phyloP scores from a whole-genome alignment of 352 stramenopile species.

The Globisporangium iwayamae region DNA sequence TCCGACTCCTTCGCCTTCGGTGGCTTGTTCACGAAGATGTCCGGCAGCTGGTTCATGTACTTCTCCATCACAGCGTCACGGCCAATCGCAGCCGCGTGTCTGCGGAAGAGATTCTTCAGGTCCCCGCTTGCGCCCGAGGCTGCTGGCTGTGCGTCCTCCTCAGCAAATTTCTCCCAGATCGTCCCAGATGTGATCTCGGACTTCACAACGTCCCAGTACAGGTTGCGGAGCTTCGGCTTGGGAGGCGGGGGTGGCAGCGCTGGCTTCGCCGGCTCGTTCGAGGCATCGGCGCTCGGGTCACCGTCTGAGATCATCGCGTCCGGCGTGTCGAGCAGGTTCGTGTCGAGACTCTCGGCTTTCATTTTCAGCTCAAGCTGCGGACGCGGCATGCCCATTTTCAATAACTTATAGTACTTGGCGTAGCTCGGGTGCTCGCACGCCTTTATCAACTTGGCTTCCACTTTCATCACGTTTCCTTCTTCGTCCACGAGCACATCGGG shows the following conservation, averaged over 20 bases:
- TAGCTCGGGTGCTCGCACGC: slow-evolving; percentile 86
- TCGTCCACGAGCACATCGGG: slow-evolving; percentile 57
- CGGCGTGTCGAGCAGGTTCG: slow-evolving; percentile 83
- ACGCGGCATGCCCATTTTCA: slow-evolving; percentile 93
- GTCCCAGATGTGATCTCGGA: slow-evolving; percentile 50
- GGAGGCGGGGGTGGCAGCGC: slow-evolving; percentile 35
- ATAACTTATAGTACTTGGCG: slow-evolving; percentile 95
- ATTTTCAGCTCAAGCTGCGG: slow-evolving; percentile 92
- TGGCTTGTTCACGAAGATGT: slow-evolving; percentile 84
- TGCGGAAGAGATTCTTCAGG: slow-evolving; percentile 34
- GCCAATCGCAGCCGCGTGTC: slow-evolving; percentile 9
- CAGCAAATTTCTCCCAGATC: slow-evolving; percentile 69
- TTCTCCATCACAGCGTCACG: slow-evolving; percentile 50
- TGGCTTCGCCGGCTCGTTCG: slow-evolving; percentile 27
- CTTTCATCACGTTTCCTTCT: slow-evolving; percentile 37
- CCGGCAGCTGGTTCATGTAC: slow-evolving; percentile 59
- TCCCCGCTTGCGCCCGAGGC: slow-evolving; percentile 16
- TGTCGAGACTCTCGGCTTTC: slow-evolving; percentile 88
- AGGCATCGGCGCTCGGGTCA: slow-evolving; percentile 14
- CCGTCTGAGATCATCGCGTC: slow-evolving; percentile 67
- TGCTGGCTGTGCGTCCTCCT: slow-evolving; percentile 28
- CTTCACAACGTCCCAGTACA: slow-evolving; percentile 83
- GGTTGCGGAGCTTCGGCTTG: slow-evolving; percentile 78
- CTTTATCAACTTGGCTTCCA: slow-evolving; percentile 33
- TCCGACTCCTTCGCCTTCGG: slow-evolving; percentile 50